Base-by-base conservation (phyloP, 192 early-diverging fungal genomes). In the Podila clonocystis region DNA sequence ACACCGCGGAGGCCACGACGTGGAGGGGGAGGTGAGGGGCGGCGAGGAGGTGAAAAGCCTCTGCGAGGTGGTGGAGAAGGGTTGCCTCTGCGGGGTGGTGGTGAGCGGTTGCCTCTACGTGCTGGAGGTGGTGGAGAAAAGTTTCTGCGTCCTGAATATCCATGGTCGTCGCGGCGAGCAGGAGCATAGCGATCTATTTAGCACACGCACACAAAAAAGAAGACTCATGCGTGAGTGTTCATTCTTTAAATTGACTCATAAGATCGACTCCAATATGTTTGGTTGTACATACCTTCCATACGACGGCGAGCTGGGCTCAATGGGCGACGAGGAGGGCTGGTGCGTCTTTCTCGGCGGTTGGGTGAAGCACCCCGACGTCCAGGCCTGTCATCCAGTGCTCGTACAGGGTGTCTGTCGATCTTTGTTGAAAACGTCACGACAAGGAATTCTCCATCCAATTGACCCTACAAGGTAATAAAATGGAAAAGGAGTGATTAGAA, bases 361-460 rank as follows among this genome's bases (percentile, higher is more conserved):
- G 67, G 77, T 38, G 74, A 68, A 3, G 67, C 68, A 26, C 41
- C 66, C 28, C 65, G 70, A 7, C 45, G 69, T 5, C 71, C 50
- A 29, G 70, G 70, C 9, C 17, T 55, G 22, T 55, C 52, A 55
- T n/a, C 17, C 20, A 60, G 58, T 52, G 65, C 52, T 24, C 49
- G 29, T 38, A 61, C 50, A 20, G 57, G 61, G 11, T 62, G 70
- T n/a, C 58, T 70, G 7, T 58, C 62, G 9, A 75, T 30, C 62
- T 75, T 83, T 28, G 66, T 72, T 13, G 66, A 48, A 36, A 83
- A 75, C 19, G 28, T 26, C 9, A 67, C 73, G 15, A 72, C 58
- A 9, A 75, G 41, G 28, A 83, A 57, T 50, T 75, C 73, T 34
- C 82, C 82, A 68, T 74, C 82, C 65, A 75, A 48, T 52, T 74